A percentile compares a stretch with the other conserved stretches of the same genome.
These are phyloP conservation scores for Colletotrichum sp. DNA, from an alignment of 2,329 filamentous ascomycete genomes.

Conservation along the genomic window DNA sequence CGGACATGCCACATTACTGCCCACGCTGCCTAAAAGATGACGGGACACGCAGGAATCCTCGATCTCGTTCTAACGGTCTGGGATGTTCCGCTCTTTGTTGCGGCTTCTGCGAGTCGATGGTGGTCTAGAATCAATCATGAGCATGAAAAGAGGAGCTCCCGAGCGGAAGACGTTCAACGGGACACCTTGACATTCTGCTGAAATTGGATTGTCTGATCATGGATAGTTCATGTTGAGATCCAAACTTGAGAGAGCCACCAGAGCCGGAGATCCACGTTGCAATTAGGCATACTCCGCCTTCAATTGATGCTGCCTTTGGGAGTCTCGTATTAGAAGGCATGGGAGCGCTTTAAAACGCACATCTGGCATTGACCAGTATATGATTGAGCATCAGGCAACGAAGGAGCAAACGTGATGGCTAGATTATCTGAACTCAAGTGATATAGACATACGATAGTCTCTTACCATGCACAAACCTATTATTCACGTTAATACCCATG, in stretches of 20 bases:
- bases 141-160: neutral
- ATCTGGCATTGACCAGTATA: too few species aligned
- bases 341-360: neutral
- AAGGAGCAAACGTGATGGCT: too few species aligned
- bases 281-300: neutral
- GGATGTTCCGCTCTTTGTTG: neutral
- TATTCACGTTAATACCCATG: neutral
- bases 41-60: neutral
- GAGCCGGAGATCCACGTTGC: neutral
- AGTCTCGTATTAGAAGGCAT: neutral
- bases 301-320: too few species aligned
- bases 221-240: neutral
- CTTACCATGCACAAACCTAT: neutral
- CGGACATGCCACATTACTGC: neutral
- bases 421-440: neutral
- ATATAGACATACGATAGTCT: neutral
- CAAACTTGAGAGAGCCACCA: neutral
- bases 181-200: neutral
- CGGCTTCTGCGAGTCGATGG: neutral
- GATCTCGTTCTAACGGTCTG: neutral
- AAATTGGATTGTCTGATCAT: fast-evolving
- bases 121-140: neutral
- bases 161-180: neutral
- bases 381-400: too few species aligned
- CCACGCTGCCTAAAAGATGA: neutral